Conservation (phyloP, 2,329 filamentous ascomycete genomes). For the Diaporthe sp. region DNA sequence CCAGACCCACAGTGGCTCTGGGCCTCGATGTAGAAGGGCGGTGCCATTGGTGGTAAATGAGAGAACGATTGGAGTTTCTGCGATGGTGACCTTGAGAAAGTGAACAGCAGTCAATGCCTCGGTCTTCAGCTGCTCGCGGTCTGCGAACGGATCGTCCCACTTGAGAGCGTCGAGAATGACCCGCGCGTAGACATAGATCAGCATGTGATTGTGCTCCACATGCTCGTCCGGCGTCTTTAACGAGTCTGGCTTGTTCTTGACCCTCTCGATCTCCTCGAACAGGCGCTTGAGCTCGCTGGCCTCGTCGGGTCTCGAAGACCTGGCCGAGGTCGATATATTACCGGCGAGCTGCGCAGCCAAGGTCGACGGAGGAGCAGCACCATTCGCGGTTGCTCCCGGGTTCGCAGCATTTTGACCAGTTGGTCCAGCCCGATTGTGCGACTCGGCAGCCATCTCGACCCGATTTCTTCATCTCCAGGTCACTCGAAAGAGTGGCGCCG, state of each 20-base stretch:
- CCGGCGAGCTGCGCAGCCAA: slow-evolving; percentile 90
- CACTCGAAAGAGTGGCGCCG: slow-evolving; percentile 26
- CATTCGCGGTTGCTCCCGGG: slow-evolving; percentile 34
- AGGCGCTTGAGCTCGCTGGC: slow-evolving; percentile 83
- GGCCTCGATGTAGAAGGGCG: slow-evolving; percentile 65
- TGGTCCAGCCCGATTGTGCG: slow-evolving; percentile 17
- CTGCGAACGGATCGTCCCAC: slow-evolving; percentile 77
- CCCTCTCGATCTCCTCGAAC: slow-evolving; percentile 67
- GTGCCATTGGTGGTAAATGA: slow-evolving; percentile 58
- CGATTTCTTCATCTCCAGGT: slow-evolving; percentile 24
- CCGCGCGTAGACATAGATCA: slow-evolving; percentile 86
- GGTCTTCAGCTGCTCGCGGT: slow-evolving; percentile 65
- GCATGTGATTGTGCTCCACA: slow-evolving; percentile 83
- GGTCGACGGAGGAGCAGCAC: slow-evolving; percentile 77
- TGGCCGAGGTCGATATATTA: slow-evolving; percentile 78
- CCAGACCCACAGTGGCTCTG: slow-evolving; percentile 77
- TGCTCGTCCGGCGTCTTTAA: slow-evolving; percentile 76
- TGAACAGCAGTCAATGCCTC: slow-evolving; percentile 81
- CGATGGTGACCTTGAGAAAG: slow-evolving; percentile 81
- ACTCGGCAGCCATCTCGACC: slow-evolving; percentile 38
- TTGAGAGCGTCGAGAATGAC: slow-evolving; percentile 81
- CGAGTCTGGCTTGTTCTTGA: slow-evolving; percentile 64
- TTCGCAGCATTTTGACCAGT: slow-evolving; percentile 35
- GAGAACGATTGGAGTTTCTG: slow-evolving; percentile 81
- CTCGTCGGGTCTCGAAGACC: slow-evolving; percentile 73